Conservation (phyloP, 768 basidiomycete genomes). For the Xerocomellus chrysenteron region DNA sequence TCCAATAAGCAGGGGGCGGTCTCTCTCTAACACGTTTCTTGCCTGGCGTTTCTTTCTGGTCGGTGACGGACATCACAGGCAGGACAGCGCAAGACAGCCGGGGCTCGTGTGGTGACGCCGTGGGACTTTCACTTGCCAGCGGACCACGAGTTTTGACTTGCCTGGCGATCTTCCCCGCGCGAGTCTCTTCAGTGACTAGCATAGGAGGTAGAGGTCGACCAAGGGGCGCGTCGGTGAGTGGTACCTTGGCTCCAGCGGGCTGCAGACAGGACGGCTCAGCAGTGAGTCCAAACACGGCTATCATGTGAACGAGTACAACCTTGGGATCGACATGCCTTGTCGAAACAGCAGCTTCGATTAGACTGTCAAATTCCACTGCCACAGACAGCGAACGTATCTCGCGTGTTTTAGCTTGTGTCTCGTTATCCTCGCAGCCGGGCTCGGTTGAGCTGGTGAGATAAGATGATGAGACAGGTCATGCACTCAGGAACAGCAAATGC, state of each 20-base stretch:
- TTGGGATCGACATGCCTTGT: constrained; percentile 18
- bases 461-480: background rate
- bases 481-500: constrained; percentile 5
- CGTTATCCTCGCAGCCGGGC: constrained; percentile 51
- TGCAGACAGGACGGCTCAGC: background rate
- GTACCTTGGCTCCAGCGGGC: constrained; percentile 10
- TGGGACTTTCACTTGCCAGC: background rate
- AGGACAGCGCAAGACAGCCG: constrained; percentile 19
- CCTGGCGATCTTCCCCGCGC: background rate
- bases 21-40: constrained; percentile 16
- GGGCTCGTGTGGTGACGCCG: constrained; percentile 26
- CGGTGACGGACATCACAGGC: constrained; percentile 9
- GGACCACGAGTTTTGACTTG: background rate
- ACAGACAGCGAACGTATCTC: constrained; percentile 37
- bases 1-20: constrained; percentile 29
- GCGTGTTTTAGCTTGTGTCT: constrained; percentile 43
- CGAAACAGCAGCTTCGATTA: constrained; percentile 21
- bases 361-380: constrained; percentile 38
- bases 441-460: constrained; percentile 40
- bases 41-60: background rate
- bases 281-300: background rate
- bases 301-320: constrained; percentile 7
- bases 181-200: constrained; percentile 24
- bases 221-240: background rate
- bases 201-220: constrained; percentile 14